Base-by-base conservation (phyloP, 257 asterid genomes). In the Nemophila menziesii region DNA sequence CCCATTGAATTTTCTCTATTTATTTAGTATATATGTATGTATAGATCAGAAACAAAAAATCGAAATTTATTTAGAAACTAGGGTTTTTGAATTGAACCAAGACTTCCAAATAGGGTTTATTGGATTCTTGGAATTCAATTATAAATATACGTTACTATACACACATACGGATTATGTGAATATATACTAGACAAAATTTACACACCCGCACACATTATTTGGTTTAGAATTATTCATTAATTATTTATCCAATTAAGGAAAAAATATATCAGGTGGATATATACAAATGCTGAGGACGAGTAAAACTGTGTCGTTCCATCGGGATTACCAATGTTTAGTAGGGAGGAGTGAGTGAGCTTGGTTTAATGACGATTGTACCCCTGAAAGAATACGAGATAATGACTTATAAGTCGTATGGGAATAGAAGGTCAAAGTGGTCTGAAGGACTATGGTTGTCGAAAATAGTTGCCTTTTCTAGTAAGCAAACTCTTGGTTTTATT, bases 1-100 rank as follows among this genome's bases (percentile, higher is more conserved):
- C 65, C 80, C 92, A 80, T 75, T 41, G 8, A 26, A 12, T 21
- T 38, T 13, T 21, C 16, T 38, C 1, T 22, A 11, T 13, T 38
- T 16, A 4, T 19, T 5, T 11, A 27, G n/a, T 14, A 22, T 20
- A 44, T 39, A 29, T 44, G 52, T 45, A 22, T 14, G 45, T 36
- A n/a, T 29, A 24, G 41, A 45, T 45, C 47, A 23, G 39, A n/a
- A 45, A 15, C 8, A 22, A 7, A 54, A 40, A 2, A 11, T 40
- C 19, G 23, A 36, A 44, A 11, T 14, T 16, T 22, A 11, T 3
- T 29, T 1, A 14, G 3, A 22, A 39, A 5, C 37, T 55, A 46
- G 54, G 61, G 52, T 44, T 47, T 47, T 34, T 3, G 19, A 19
- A 13, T 22, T 20, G 17, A 4, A 46, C 8, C 5, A 41, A 46